These are phyloP conservation scores for Marchantia paleacea DNA, from an alignment of 225 moss, liverwort and hornwort genomes.

Conservation along the genomic window DNA sequence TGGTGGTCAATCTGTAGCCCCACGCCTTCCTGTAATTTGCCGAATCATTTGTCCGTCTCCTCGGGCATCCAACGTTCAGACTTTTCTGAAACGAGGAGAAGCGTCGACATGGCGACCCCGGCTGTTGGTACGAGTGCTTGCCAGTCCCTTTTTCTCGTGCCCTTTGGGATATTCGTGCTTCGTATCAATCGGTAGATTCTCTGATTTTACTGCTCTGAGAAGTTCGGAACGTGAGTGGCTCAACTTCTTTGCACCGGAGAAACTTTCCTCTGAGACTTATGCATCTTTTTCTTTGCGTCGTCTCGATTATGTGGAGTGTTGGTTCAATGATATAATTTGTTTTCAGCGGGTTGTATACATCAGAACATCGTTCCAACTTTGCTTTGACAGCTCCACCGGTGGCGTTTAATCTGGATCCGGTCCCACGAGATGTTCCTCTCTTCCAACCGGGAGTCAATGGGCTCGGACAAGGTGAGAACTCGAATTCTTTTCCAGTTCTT, in stretches of 20 bases:
- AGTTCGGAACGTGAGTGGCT: no score
- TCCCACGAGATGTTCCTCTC: constrained; percentile 14
- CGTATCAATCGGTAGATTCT: no score
- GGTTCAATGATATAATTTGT: no score
- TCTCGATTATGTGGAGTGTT: no score
- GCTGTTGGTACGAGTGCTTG: constrained; percentile 13
- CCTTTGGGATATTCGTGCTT: not conserved
- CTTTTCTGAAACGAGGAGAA: not conserved
- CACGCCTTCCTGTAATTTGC: not conserved
- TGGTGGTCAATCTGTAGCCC: constrained; percentile 7
- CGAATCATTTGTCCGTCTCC: not conserved
- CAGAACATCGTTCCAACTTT: no score
- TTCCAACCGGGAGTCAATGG: not conserved
- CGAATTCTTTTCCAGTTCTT: not conserved
- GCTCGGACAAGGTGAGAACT: constrained; percentile 9
- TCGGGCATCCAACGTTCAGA: not conserved
- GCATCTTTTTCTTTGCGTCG: no score
- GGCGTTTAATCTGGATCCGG: constrained; percentile 10
- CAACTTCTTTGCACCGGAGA: no score
- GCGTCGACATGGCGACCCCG: constrained; percentile 19
- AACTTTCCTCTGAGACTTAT: no score
- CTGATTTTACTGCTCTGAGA: no score
- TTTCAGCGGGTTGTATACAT: no score
- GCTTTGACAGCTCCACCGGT: constrained; percentile 6
- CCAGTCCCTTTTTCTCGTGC: not conserved